Conservation (phyloP, 257 asterid species). For the Vinca minor region DNA sequence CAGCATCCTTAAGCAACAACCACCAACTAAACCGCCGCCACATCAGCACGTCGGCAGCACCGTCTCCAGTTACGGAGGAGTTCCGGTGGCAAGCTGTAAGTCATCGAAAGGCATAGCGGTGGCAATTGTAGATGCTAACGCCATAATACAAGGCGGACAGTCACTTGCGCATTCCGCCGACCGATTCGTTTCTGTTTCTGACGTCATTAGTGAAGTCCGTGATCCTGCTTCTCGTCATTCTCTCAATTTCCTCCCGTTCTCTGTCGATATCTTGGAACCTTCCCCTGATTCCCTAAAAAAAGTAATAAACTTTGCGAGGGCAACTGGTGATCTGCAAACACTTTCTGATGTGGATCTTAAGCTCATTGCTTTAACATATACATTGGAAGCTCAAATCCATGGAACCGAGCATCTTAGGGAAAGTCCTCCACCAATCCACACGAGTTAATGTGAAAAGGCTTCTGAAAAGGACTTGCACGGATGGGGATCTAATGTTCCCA, state of each 20-base stretch:
- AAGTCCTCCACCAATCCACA: conserved; percentile 79
- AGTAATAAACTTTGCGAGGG: conserved; percentile 84
- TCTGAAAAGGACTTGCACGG: conserved; percentile 92
- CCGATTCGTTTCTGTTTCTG: too few relatives aligned
- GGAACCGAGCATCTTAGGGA: too few relatives aligned
- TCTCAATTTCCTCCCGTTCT: too few relatives aligned
- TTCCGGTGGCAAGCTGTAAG: conserved; percentile 61
- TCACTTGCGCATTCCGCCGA: conserved; percentile 53
- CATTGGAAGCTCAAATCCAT: too few relatives aligned
- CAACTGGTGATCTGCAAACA: conserved; percentile 94
- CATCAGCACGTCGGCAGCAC: not conserved
- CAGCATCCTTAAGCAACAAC: conserved; percentile 44
- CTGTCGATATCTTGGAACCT: too few relatives aligned
- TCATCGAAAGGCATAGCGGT: conserved; percentile 84
- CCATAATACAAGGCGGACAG: conserved; percentile 74
- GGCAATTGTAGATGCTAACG: conserved; percentile 93
- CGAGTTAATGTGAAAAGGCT: conserved; percentile 76
- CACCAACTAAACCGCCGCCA: conserved; percentile 13
- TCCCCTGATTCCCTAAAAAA: too few relatives aligned
- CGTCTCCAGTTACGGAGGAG: conserved; percentile 20
- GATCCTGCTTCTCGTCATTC: too few relatives aligned
- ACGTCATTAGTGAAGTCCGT: too few relatives aligned
- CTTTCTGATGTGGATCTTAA: conserved; percentile 97
- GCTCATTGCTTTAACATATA: too few relatives aligned
- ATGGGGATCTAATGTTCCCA: too few relatives aligned